Evolutionary conservation across 345 rosid species (phyloP).

Genomic region (Gynandropsis gynandra): DNA sequence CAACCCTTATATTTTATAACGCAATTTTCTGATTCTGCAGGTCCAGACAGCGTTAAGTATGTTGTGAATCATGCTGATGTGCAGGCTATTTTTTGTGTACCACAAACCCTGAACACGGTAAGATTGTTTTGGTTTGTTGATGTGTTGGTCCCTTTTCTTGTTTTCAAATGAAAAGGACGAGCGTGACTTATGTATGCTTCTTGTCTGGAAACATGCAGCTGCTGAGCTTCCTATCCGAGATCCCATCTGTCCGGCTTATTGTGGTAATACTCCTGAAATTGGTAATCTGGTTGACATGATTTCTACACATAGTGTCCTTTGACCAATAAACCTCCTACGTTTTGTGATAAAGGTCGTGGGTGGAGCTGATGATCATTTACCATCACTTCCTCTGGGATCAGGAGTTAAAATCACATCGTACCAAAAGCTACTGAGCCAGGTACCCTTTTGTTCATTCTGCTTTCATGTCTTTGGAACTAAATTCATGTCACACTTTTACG

Average conservation of each 20-base stretch:
- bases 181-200: neutral
- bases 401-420: constrained; percentile 55
- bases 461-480: neutral
- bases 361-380: constrained; percentile 58
- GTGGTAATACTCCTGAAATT: constrained; percentile 46
- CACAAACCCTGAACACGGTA: constrained; percentile 67
- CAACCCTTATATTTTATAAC: constrained; percentile 15
- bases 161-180: no score
- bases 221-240: constrained; percentile 64
- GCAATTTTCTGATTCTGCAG: constrained; percentile 30
- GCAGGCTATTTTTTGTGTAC: constrained; percentile 77
- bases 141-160: neutral
- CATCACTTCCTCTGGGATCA: constrained; percentile 53
- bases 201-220: constrained; percentile 37
- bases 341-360: constrained; percentile 62
- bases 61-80: constrained; percentile 64
- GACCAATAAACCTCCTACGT: neutral
- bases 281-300: constrained; percentile 4
- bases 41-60: constrained; percentile 85
- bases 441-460: constrained; percentile 12
- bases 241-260: constrained; percentile 62
- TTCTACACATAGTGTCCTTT: neutral
- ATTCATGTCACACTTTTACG: neutral
- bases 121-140: constrained; percentile 28
- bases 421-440: constrained; percentile 55